Conservation (phyloP, 2,329 filamentous ascomycete species). For the Trichothecium sympodiale region DNA sequence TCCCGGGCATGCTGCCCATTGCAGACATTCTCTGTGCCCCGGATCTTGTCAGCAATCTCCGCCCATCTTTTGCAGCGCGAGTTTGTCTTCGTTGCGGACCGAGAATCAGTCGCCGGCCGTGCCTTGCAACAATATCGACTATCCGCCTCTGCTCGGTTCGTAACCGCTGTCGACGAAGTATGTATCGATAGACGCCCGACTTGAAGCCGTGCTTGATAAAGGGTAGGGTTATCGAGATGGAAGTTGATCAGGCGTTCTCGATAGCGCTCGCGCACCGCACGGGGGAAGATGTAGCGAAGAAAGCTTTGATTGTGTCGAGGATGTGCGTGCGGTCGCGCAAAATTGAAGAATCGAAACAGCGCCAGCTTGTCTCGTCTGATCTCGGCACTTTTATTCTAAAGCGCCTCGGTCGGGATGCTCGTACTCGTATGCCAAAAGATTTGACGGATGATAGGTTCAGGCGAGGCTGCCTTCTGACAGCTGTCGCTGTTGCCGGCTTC, state of each 20-base stretch:
- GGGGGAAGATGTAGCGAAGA: constrained; percentile 59
- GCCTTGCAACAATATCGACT: constrained; percentile 28
- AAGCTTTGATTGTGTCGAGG: constrained; percentile 35
- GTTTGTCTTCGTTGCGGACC: constrained; percentile 16
- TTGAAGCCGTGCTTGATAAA: constrained; percentile 60
- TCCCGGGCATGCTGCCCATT: constrained; percentile 7
- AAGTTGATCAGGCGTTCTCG: constrained; percentile 58
- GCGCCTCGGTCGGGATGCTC: no score
- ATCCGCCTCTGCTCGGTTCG: constrained; percentile 36
- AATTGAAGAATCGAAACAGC: constrained; percentile 27
- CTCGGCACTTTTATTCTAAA: background rate
- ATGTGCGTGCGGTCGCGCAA: constrained; percentile 15
- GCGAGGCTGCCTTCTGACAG: background rate
- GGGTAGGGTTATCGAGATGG: constrained; percentile 64
- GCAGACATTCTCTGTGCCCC: constrained; percentile 11
- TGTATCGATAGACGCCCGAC: constrained; percentile 63
- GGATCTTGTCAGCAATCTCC: constrained; percentile 16
- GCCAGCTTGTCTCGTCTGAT: constrained; percentile 25
- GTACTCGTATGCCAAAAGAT: no score
- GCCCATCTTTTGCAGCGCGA: constrained; percentile 13
- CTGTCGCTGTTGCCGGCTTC: no score
- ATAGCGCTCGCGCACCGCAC: constrained; percentile 47
- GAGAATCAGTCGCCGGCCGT: constrained; percentile 34
- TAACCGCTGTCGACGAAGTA: constrained; percentile 53
- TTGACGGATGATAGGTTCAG: background rate